Conservation (phyloP, 2,329 filamentous ascomycete species). For the Colletotrichum kahawae region DNA sequence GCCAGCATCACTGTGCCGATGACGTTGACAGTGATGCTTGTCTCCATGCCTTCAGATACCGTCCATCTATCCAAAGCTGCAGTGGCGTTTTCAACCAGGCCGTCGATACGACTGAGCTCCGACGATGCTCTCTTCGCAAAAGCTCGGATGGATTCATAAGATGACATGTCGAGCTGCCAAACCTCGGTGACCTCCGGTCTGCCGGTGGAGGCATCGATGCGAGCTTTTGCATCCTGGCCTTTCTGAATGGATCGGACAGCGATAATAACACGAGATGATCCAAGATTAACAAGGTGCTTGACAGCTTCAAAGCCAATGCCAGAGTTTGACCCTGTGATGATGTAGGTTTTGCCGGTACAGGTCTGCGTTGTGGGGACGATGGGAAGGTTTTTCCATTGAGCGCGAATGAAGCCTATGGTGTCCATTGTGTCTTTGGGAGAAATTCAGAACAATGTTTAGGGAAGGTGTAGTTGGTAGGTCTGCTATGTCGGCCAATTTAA, state of each 20-base stretch:
- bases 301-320: not conserved
- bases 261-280: not conserved
- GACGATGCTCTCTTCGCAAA: not conserved
- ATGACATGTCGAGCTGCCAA: not conserved
- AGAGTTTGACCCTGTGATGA: not conserved
- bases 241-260: not conserved
- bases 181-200: not conserved
- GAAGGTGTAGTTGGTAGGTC: not conserved
- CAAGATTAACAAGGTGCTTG: not conserved
- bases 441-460: fast-evolving
- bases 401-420: not conserved
- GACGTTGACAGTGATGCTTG: conserved; percentile 43
- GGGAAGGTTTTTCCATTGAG: not conserved
- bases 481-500: not conserved
- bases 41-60: conserved; percentile 51
- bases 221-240: not conserved
- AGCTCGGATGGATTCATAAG: not conserved
- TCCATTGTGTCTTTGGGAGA: not conserved
- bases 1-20: conserved; percentile 22
- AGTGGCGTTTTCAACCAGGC: conserved; percentile 41
- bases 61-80: conserved; percentile 38
- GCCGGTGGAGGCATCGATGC: not conserved
- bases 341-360: not conserved
- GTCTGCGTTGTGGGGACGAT: not conserved
- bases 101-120: not conserved